Percentiles rank a stretch among this genome's conserved stretches.
phyloP scores from a whole-genome alignment of 2,329 filamentous ascomycete genomes.

The Pestalotiopsis fici region DNA sequence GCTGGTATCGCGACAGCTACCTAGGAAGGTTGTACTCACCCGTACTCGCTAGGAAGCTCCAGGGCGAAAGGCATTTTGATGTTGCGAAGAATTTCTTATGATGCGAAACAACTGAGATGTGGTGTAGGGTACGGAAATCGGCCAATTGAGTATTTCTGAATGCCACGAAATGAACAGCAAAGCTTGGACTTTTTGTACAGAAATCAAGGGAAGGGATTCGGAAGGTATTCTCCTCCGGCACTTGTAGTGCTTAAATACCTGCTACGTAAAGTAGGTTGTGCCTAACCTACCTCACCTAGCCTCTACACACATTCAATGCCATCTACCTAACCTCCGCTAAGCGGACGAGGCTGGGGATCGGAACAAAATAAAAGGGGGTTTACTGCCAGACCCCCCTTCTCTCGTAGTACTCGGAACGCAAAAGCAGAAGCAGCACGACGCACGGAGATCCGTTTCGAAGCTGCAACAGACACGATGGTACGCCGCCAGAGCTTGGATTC shows the following conservation, averaged over 20 bases:
- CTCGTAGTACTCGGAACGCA: not conserved
- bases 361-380: not conserved
- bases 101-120: not conserved
- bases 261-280: not conserved
- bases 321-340: not conserved
- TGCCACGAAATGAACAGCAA: not conserved
- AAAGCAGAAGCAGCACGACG: not conserved
- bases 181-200: not conserved
- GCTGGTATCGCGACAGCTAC: not conserved
- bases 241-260: not conserved
- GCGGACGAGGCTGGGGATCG: not conserved
- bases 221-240: not conserved
- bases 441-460: not conserved
- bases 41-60: conserved; percentile 49
- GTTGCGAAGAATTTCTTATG: not conserved
- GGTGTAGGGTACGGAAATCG: not conserved
- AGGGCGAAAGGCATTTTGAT: conserved; percentile 43
- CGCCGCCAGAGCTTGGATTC: not conserved
- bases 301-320: not conserved
- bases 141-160: not conserved
- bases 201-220: not conserved
- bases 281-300: not conserved
- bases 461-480: not conserved
- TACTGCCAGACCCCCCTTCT: not conserved
- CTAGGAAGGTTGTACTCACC: conserved; percentile 36